Evolutionary conservation across 345 rosid species (phyloP).

Genomic region (Passiflora organensis): DNA sequence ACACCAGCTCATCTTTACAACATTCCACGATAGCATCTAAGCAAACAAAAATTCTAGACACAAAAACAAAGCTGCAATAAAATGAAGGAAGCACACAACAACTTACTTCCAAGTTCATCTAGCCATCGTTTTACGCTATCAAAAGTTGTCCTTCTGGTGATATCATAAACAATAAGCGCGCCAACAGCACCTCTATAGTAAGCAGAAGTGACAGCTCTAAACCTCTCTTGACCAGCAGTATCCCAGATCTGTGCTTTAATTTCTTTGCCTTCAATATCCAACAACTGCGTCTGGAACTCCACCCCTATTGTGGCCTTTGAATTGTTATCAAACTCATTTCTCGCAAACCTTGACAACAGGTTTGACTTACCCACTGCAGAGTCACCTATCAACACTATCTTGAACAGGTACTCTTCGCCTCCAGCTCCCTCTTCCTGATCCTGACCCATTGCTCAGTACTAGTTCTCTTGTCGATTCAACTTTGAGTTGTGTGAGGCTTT

Average conservation of each 20-base stretch:
- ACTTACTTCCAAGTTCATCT: conserved; percentile 73
- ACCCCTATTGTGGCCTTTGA: conserved; percentile 94
- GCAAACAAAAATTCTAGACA: background rate
- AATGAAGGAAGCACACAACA: background rate
- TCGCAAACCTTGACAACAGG: conserved; percentile 66
- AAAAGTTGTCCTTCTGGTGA: conserved; percentile 61
- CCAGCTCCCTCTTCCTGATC: conserved; percentile 50
- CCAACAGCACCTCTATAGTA: conserved; percentile 96
- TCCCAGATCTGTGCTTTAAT: conserved; percentile 98
- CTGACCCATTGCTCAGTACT: conserved; percentile 34
- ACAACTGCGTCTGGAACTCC: conserved; percentile 77
- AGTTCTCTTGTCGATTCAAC: background rate
- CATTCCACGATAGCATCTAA: background rate
- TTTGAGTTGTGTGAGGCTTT: background rate
- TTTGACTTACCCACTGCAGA: conserved; percentile 95
- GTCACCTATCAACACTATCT: conserved; percentile 88
- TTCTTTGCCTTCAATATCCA: conserved; percentile 85
- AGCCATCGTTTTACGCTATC: conserved; percentile 90
- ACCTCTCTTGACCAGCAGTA: conserved; percentile 96
- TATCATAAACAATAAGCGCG: conserved; percentile 85
- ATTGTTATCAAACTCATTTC: conserved; percentile 80
- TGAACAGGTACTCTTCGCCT: conserved; percentile 78
- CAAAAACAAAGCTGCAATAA: too few relatives aligned
- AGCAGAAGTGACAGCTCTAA: conserved; percentile 91
- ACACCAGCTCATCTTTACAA: too few relatives aligned